phyloP scores from a whole-genome alignment of 164 flowering plant genomes.

The Vitis vinifera region DNA sequence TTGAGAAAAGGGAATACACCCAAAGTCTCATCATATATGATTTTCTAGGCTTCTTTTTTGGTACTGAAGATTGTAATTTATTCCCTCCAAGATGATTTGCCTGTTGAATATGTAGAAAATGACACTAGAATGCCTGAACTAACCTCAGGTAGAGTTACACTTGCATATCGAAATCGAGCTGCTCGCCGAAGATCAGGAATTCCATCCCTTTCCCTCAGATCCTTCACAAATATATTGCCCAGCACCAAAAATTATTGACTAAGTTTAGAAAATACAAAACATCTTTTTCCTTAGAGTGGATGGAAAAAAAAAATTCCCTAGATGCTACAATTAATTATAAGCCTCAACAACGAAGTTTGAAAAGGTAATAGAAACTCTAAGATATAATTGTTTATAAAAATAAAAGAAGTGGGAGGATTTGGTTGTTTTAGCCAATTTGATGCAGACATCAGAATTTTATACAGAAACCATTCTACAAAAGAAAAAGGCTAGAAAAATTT shows the following conservation, averaged over 20 bases:
- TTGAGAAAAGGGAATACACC: background rate
- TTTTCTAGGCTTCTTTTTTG: background rate
- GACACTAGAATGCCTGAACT: slow-evolving; percentile 15
- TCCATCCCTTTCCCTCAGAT: slow-evolving; percentile 80
- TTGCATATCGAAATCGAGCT: slow-evolving; percentile 86
- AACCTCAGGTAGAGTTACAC: slow-evolving; percentile 79
- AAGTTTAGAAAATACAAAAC: background rate
- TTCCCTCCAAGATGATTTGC: background rate
- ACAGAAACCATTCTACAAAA: slow-evolving; percentile 10
- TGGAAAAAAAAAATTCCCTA: too few relatives aligned
- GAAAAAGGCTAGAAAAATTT: slow-evolving; percentile 52
- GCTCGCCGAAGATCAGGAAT: slow-evolving; percentile 88
- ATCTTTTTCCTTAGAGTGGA: too few relatives aligned
- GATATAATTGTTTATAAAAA: background rate
- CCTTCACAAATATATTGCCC: slow-evolving; percentile 42
- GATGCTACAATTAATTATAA: background rate
- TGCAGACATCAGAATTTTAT: background rate
- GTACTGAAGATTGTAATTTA: background rate
- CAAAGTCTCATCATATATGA: background rate
- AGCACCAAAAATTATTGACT: slow-evolving; percentile 13
- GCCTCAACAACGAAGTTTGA: too few relatives aligned
- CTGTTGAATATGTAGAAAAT: background rate
- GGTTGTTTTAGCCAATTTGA: background rate
- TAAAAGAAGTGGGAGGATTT: background rate
- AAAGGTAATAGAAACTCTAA: background rate